Conservation (phyloP, 1,139 yeast genomes). For the Scheffersomyces quercinus region DNA sequence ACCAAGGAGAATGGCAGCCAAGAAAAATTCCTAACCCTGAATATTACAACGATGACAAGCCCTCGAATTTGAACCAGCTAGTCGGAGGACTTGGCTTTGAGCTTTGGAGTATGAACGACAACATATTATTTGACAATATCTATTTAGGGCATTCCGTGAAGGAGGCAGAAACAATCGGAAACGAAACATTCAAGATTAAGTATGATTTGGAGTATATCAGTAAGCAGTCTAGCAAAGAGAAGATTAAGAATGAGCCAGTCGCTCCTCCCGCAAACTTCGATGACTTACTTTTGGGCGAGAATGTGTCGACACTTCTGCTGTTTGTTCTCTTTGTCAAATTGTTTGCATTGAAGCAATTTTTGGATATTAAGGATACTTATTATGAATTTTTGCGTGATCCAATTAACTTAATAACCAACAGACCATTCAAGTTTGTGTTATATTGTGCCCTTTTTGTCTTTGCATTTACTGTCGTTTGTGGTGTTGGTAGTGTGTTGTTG, state of each 20-base stretch:
- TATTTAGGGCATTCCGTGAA: slow-evolving; percentile 78
- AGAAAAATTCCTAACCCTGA: slow-evolving; percentile 66
- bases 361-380: slow-evolving; percentile 32
- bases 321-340: slow-evolving; percentile 22
- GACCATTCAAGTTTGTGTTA: slow-evolving; percentile 51
- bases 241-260: slow-evolving; percentile 34
- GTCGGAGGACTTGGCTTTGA: slow-evolving; percentile 88
- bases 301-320: slow-evolving; percentile 17
- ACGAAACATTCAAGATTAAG: slow-evolving; percentile 69
- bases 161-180: slow-evolving; percentile 85
- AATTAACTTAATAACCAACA: slow-evolving; percentile 33
- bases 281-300: slow-evolving; percentile 34
- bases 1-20: slow-evolving; percentile 81
- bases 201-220: slow-evolving; percentile 50
- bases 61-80: slow-evolving; percentile 58
- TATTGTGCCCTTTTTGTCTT: slow-evolving; percentile 45
- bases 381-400: slow-evolving; percentile 45
- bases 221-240: slow-evolving; percentile 39
- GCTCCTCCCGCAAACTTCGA: slow-evolving; percentile 44
- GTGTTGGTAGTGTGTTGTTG: slow-evolving; percentile 35
- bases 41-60: slow-evolving; percentile 58
- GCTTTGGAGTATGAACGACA: slow-evolving; percentile 82
- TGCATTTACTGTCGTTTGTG: slow-evolving; percentile 42
- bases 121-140: slow-evolving; percentile 77
- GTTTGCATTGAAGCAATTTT: slow-evolving; percentile 21